These are phyloP conservation scores for Nemania serpens DNA, from an alignment of 2,329 filamentous ascomycete species.

Conservation along the genomic window DNA sequence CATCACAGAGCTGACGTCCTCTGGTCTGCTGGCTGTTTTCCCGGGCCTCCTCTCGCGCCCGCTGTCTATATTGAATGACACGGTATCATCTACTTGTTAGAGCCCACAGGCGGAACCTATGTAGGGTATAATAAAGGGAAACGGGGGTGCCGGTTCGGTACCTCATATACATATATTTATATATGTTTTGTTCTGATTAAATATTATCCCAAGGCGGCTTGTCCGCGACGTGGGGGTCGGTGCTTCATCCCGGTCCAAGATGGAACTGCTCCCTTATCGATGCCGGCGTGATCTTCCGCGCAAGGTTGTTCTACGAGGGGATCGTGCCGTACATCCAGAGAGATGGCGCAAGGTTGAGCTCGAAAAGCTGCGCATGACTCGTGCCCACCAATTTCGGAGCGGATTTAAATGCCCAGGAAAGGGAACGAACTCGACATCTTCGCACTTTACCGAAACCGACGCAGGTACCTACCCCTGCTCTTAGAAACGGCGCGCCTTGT, in stretches of 20 bases:
- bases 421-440: not conserved
- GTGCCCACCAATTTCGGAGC: not conserved
- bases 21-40: not conserved
- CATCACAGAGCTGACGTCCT: constrained; percentile 3
- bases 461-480: not conserved
- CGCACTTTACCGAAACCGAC: constrained; percentile 8
- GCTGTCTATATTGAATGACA: constrained; percentile 2
- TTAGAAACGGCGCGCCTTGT: constrained; percentile 2
- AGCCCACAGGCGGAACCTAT: not conserved
- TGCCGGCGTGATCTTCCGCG: not conserved
- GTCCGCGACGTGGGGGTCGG: constrained; percentile 12
- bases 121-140: not conserved
- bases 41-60: not conserved
- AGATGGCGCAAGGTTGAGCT: constrained; percentile 4
- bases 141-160: no score
- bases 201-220: not conserved
- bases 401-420: not conserved
- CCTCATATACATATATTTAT: not conserved
- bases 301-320: not conserved
- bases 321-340: not conserved
- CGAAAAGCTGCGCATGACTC: not conserved
- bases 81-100: constrained; percentile 15
- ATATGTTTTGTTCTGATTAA: not conserved
- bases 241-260: not conserved
- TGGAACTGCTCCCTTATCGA: not conserved